Base-by-base conservation (phyloP, 2,329 filamentous ascomycete genomes). In the Xylaria sp. region DNA sequence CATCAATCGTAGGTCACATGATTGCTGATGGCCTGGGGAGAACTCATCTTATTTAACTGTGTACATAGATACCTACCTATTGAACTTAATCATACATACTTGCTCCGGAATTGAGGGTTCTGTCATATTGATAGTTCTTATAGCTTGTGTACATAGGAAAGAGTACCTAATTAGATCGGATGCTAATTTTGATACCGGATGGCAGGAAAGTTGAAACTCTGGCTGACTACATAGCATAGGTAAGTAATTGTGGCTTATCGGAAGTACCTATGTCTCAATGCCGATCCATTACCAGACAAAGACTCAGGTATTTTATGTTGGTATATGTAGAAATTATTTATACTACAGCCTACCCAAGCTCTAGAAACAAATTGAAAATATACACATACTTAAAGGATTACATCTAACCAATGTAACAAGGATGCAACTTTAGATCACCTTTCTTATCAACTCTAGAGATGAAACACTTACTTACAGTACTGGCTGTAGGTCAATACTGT, bases 1-100 rank as follows among this genome's bases (percentile, higher is more conserved):
- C 27, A 63, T 56, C 39, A 27, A 27, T 19, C 14, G 19, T 32
- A 21, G 24, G 19, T 48, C 39, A 48, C 51, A 48, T 63, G 39
- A 30, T 57, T 54, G 12, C n/a, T 19, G 2, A 27, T 51, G 7
- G 6, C 8, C 4, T 11, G 24, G 2, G 21, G 12, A 27, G 45
- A 42, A 36, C 8, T 6, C 7, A 5, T 1, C 12, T 14, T 42
- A 14, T 17, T 42, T 14, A 14, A 12, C 39, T 42, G 4, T 14
- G 2, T 42, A 42, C 34, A 4, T n/a, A 47, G 45, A 14, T 50
- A 50, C 4, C 6, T 51, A 30, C 8, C 7, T 19, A 47, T 19
- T 17, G n/a, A 19, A 19, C 42, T 3, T 47, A 4, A 1, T 47
- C 3, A 47, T 47, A 47, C 8, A 5, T 42, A 14, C 17, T 12